Conservation (phyloP, 306 rosid genomes). For the Rubus parviflorus region DNA sequence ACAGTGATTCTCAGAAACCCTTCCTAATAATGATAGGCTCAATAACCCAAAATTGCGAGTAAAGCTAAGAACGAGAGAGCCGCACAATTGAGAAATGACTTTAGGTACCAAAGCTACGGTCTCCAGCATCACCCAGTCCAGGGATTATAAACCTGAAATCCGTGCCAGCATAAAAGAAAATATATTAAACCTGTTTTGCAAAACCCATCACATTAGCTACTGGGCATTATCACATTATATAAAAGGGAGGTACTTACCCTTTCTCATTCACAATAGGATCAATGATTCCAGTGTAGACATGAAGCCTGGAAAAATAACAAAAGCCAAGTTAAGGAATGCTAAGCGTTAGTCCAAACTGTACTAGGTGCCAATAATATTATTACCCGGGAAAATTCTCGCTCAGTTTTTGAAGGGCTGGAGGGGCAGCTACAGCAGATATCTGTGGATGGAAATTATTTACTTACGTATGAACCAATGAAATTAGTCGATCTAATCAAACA, state of each 20-base stretch:
- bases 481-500: neutral
- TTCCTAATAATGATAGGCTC: neutral
- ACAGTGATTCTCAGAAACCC: neutral
- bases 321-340: constrained; percentile 14
- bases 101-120: constrained; percentile 86
- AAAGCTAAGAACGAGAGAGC: neutral
- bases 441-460: constrained; percentile 29
- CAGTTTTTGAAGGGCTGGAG: constrained; percentile 93
- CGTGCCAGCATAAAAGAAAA: neutral
- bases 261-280: constrained; percentile 81
- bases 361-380: constrained; percentile 5
- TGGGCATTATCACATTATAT: neutral
- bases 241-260: constrained; percentile 55
- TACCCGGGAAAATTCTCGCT: constrained; percentile 96
- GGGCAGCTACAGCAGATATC: constrained; percentile 93
- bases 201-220: constrained; percentile 5
- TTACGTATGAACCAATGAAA: neutral
- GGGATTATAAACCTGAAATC: constrained; percentile 82
- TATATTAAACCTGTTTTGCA: neutral
- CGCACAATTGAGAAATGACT: neutral
- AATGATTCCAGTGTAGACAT: constrained; percentile 81
- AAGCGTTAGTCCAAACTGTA: constrained; percentile 13
- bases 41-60: constrained; percentile 39
- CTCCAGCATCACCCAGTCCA: constrained; percentile 98
- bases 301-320: constrained; percentile 55